A percentile compares a stretch with the other conserved stretches of the same genome.
phyloP scores from a whole-genome alignment of 352 stramenopile species.

The Blastocystis sp. region DNA sequence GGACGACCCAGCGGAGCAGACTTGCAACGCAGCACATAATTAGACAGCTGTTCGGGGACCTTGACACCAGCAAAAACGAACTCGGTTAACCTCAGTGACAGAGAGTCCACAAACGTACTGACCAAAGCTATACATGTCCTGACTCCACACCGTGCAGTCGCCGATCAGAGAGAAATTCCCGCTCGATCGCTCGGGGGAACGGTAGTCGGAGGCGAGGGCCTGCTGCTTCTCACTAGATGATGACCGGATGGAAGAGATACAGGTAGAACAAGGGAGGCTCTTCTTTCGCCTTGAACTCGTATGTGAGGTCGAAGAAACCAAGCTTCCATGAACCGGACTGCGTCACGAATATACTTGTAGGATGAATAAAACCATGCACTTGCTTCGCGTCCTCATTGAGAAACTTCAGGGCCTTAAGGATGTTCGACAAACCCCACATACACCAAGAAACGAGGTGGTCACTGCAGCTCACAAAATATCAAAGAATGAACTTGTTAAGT shows the following conservation, averaged over 20 bases:
- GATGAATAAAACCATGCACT: slow-evolving; percentile 35
- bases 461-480: not conserved
- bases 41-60: slow-evolving; percentile 15
- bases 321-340: slow-evolving; percentile 57
- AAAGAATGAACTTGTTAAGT: slow-evolving; percentile 23
- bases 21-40: slow-evolving; percentile 34
- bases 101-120: not conserved
- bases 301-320: slow-evolving; percentile 54
- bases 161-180: slow-evolving; percentile 43
- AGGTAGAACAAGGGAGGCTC: slow-evolving; percentile 46
- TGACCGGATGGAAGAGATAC: not conserved
- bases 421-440: slow-evolving; percentile 54
- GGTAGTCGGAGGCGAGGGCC: not conserved
- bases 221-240: slow-evolving; percentile 40
- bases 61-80: slow-evolving; percentile 38
- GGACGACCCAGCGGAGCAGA: slow-evolving; percentile 37
- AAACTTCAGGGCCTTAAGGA: slow-evolving; percentile 52
- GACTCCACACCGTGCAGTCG: slow-evolving; percentile 35
- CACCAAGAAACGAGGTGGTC: slow-evolving; percentile 58
- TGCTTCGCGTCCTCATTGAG: slow-evolving; percentile 60
- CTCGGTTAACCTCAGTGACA: slow-evolving; percentile 21
- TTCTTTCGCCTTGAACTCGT: slow-evolving; percentile 46
- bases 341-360: slow-evolving; percentile 55
- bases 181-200: slow-evolving; percentile 25
- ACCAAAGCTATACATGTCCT: slow-evolving; percentile 58